Base-by-base conservation (phyloP, 257 asterid species). In the Paulownia fortunei region DNA sequence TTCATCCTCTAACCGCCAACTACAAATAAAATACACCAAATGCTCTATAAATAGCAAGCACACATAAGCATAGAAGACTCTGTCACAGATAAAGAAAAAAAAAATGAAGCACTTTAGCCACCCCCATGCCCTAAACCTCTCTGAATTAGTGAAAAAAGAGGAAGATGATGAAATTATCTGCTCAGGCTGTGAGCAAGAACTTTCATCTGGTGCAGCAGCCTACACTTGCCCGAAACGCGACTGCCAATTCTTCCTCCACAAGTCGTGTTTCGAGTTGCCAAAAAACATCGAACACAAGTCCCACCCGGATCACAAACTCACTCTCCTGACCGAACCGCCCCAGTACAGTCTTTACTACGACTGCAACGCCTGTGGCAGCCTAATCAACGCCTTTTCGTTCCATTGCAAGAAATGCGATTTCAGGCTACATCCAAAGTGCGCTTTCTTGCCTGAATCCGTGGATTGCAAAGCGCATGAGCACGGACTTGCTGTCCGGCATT, bases 371-470 rank as follows among this genome's bases (percentile, higher is more conserved):
- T 86, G 90, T 32, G 82, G 78, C 0, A 54, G 8, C 6, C 46
- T 61, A 1, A 85, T 85, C 10, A 60, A 79, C n/a, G 78, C 55
- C n/a, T 84, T 86, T 66, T 76, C 85, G 8, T 86, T 71, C 72
- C 79, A 77, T 46, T 86, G 90, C 42, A 26, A 36, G 4, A 42
- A 67, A 44, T 84, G 87, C 74, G 65, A 78, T 44, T 86, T 77
- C 71, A 85, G 62, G 26, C 77, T 86, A 46, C 88, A 84, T 2
- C 82, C 80, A 2, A 79, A 73, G 41, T 86, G 90, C 63, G 84
- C 90, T n/a, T 61, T 54, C 23, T 72, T 86, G 84, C 83, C 90
- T 0, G 90, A 83, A 21, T 26, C 76, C 0, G 88, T 82, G 44
- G 16, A 24, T 0, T 77, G 80, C 15, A 79, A 79, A 73, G 85